Conservation (phyloP, 768 basidiomycete genomes). For the Psilocybe cyanescens region DNA sequence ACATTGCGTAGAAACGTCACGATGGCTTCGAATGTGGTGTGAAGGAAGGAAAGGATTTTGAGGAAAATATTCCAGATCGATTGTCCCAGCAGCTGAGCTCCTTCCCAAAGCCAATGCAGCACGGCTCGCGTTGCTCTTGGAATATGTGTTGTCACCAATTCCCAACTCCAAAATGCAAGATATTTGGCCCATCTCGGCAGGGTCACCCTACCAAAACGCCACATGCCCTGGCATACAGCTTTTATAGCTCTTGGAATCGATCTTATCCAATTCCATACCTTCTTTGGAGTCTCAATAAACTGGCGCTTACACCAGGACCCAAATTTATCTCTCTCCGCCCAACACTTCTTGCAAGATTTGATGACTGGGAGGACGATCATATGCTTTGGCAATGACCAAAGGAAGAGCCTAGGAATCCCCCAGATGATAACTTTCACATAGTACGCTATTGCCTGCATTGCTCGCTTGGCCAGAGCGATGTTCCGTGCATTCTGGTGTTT, state of each 20-base stretch:
- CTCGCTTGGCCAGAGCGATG: neutral
- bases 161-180: constrained; percentile 4
- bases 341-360: neutral
- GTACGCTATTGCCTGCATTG: neutral
- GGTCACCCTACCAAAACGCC: constrained; percentile 8
- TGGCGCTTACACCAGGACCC: constrained; percentile 5
- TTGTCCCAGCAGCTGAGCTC: neutral
- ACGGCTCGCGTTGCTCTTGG: neutral
- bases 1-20: constrained; percentile 6
- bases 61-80: constrained; percentile 1
- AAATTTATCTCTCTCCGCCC: constrained; percentile 1
- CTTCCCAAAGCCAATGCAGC: constrained; percentile 4
- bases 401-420: neutral
- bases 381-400: constrained; percentile 2
- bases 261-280: neutral
- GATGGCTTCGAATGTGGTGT: neutral
- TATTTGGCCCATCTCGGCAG: neutral
- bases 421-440: constrained; percentile 1
- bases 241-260: neutral
- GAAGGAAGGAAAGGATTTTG: constrained; percentile 1
- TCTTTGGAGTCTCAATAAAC: neutral
- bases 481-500: neutral
- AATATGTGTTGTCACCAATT: neutral
- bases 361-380: neutral
- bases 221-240: neutral